Evolutionary conservation across 805 yeast genomes (phyloP).

Genomic region (Blastobotrys mokoenaii): DNA sequence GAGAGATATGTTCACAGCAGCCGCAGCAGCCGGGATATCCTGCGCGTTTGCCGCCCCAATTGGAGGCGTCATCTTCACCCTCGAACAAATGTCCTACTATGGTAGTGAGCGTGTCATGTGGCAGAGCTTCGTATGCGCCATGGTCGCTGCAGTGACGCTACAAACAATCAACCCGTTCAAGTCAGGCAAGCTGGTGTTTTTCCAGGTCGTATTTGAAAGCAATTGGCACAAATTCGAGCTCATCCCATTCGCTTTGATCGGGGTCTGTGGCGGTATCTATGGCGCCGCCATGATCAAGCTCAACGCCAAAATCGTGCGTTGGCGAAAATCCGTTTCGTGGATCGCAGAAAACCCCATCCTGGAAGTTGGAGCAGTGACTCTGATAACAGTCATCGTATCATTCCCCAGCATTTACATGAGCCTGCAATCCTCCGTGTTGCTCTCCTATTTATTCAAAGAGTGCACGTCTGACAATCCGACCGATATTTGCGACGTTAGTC

Average conservation of each 20-base stretch:
- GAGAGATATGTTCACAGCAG: conserved; percentile 64
- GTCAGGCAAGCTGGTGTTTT: conserved; percentile 46
- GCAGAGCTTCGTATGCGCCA: conserved; percentile 76
- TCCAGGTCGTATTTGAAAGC: conserved; percentile 58
- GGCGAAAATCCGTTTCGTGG: conserved; percentile 10
- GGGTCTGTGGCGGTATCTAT: conserved; percentile 59
- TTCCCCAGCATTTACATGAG: conserved; percentile 49
- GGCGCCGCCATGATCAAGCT: conserved; percentile 47
- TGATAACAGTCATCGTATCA: conserved; percentile 45
- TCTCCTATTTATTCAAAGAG: conserved; percentile 61
- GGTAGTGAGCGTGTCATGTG: conserved; percentile 64
- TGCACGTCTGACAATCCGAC: conserved; percentile 35
- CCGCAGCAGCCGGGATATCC: conserved; percentile 76
- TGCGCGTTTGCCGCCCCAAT: conserved; percentile 83
- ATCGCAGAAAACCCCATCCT: conserved; percentile 26
- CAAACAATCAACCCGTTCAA: conserved; percentile 44
- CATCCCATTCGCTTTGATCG: conserved; percentile 63
- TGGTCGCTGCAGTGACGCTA: conserved; percentile 57
- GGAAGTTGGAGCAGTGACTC: conserved; percentile 43
- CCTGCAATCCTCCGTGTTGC: conserved; percentile 45
- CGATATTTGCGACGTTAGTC: conserved; percentile 20
- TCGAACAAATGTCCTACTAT: conserved; percentile 60
- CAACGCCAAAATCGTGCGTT: conserved; percentile 37
- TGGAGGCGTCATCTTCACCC: conserved; percentile 75
- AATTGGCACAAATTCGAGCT: conserved; percentile 67